phyloP scores from a whole-genome alignment of 331 rosid genomes.

The Erythrophleum ivorense region DNA sequence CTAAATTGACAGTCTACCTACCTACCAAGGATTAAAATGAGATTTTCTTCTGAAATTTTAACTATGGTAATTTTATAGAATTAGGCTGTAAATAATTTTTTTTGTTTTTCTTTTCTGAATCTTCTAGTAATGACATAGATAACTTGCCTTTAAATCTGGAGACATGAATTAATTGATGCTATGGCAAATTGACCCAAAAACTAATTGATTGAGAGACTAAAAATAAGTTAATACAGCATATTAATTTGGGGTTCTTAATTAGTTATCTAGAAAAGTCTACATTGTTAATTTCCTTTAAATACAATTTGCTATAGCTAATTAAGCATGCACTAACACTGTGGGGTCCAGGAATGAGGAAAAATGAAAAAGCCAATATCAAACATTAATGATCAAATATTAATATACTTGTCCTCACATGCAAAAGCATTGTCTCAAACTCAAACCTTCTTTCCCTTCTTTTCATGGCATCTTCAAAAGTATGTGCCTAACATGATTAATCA shows the following conservation, averaged over 20 bases:
- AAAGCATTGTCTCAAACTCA: slow-evolving; percentile 11
- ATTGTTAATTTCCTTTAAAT: not conserved
- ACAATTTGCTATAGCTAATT: not conserved
- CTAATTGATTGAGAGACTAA: no score
- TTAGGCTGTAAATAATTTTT: no score
- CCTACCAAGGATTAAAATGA: no score
- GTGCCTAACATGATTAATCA: slow-evolving; percentile 34
- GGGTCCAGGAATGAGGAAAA: slow-evolving; percentile 21
- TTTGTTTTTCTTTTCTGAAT: no score
- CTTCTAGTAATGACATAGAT: no score
- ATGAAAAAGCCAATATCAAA: slow-evolving; percentile 14
- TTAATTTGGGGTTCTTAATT: not conserved
- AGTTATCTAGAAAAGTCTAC: not conserved
- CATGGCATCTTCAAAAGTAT: slow-evolving; percentile 53
- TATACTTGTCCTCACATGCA: slow-evolving; percentile 41
- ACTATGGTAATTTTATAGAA: no score
- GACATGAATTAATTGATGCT: no score
- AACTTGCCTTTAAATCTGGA: no score
- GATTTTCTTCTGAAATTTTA: no score
- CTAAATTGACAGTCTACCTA: no score
- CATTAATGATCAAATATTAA: slow-evolving; percentile 21
- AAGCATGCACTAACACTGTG: slow-evolving; percentile 21
- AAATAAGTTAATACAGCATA: not conserved
- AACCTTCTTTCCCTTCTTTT: slow-evolving; percentile 26
- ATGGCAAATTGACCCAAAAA: no score